Evolutionary conservation across 2,329 filamentous ascomycete species (phyloP).

Genomic region (Aphanocladium album): DNA sequence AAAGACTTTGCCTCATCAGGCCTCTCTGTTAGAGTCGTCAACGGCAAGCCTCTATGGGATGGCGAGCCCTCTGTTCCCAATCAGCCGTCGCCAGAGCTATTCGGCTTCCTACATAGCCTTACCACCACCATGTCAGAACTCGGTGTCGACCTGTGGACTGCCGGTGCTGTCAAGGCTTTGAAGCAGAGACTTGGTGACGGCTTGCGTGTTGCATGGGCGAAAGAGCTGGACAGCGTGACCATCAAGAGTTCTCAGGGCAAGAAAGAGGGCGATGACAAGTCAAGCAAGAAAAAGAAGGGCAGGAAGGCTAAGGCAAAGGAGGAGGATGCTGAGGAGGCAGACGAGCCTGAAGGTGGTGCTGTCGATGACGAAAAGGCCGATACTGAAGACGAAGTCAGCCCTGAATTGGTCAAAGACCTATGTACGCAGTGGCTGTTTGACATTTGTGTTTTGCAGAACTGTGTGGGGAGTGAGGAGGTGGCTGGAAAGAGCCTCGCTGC

Average conservation of each 20-base stretch:
- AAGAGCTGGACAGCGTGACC: conserved; percentile 31
- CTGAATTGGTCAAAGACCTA: conserved; percentile 39
- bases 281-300: conserved; percentile 15
- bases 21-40: conserved; percentile 43
- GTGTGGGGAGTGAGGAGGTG: conserved; percentile 31
- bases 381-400: background rate
- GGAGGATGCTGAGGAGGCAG: conserved; percentile 13
- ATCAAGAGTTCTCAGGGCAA: conserved; percentile 18
- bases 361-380: background rate
- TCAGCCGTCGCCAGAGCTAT: conserved; percentile 71
- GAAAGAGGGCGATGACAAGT: conserved; percentile 6
- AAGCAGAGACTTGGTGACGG: conserved; percentile 52
- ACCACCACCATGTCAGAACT: conserved; percentile 61
- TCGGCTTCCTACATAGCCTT: conserved; percentile 64
- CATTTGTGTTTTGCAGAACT: conserved; percentile 44
- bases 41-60: conserved; percentile 72
- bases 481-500: conserved; percentile 31
- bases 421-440: conserved; percentile 60
- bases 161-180: conserved; percentile 56
- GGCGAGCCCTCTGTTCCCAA: conserved; percentile 68
- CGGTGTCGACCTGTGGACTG: conserved; percentile 79
- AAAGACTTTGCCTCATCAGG: conserved; percentile 39
- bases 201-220: conserved; percentile 46
- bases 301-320: conserved; percentile 14
- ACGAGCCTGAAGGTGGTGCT: conserved; percentile 8